Conservation (phyloP, 1,139 yeast genomes). For the Komagataea norvegica region DNA sequence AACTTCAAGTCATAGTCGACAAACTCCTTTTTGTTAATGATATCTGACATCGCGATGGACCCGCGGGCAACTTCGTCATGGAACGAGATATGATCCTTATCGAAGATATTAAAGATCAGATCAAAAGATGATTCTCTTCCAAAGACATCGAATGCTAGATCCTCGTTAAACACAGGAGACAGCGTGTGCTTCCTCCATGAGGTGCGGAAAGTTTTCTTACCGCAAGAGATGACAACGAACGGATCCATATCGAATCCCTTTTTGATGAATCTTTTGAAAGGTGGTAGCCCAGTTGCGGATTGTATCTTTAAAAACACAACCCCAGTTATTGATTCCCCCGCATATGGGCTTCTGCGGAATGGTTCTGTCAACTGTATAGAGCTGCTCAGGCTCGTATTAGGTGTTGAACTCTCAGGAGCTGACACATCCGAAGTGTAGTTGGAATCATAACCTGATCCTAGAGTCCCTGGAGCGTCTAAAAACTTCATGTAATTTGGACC, state of each 20-base stretch:
- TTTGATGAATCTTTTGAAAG: slow-evolving; percentile 53
- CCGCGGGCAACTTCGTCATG: slow-evolving; percentile 79
- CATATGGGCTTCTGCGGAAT: background rate
- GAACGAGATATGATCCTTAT: slow-evolving; percentile 75
- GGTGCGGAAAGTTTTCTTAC: slow-evolving; percentile 82
- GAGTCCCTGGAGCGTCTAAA: background rate
- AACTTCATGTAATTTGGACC: no score
- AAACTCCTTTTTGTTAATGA: slow-evolving; percentile 11
- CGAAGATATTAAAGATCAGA: slow-evolving; percentile 69
- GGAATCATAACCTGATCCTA: slow-evolving; percentile 1
- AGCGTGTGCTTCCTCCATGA: slow-evolving; percentile 80
- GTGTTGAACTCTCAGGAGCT: background rate
- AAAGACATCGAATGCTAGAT: slow-evolving; percentile 72
- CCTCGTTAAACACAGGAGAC: slow-evolving; percentile 78
- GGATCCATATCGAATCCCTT: slow-evolving; percentile 95
- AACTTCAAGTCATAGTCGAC: slow-evolving; percentile 33
- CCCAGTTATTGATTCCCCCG: slow-evolving; percentile 41
- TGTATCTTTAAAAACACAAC: slow-evolving; percentile 73
- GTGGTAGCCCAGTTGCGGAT: slow-evolving; percentile 69
- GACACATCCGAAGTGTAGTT: background rate
- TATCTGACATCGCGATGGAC: slow-evolving; percentile 46
- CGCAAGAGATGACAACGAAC: slow-evolving; percentile 86
- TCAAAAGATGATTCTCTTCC: slow-evolving; percentile 62
- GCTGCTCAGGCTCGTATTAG: background rate
- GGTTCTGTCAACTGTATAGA: background rate